Percentiles rank a stretch among this genome's conserved stretches.
Evolutionary conservation across 768 basidiomycete species (phyloP).

Genomic region (Termitomyces bulborhizus): DNA sequence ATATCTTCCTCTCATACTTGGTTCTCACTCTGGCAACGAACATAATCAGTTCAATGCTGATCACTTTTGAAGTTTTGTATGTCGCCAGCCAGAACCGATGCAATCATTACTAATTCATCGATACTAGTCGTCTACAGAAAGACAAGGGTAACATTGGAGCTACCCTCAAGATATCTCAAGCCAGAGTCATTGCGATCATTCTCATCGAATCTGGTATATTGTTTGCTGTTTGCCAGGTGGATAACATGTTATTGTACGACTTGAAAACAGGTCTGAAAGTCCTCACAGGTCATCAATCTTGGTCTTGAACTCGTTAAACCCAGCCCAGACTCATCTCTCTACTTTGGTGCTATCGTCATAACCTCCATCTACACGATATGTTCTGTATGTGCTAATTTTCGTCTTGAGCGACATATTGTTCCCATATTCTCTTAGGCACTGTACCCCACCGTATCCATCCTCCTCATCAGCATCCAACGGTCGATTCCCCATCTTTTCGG

Average conservation of each 20-base stretch:
- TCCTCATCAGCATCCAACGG: conserved; percentile 5
- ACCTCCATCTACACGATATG: conserved; percentile 10
- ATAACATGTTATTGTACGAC: background rate
- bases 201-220: conserved; percentile 8
- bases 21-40: conserved; percentile 8
- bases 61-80: conserved; percentile 1
- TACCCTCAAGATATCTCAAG: conserved; percentile 1
- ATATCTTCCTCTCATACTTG: conserved; percentile 9
- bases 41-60: background rate
- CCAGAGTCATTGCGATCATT: background rate
- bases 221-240: conserved; percentile 7
- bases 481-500: conserved; percentile 10
- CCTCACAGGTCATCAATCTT: conserved; percentile 6
- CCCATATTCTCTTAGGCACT: background rate
- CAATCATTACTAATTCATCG: background rate
- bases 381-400: background rate
- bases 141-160: background rate
- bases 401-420: background rate
- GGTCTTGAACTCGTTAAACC: conserved; percentile 8
- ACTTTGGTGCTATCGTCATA: conserved; percentile 7
- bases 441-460: conserved; percentile 5
- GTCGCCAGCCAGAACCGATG: background rate
- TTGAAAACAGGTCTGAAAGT: background rate
- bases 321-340: conserved; percentile 5
- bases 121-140: background rate